Base-by-base conservation (phyloP, 2,329 filamentous ascomycete genomes). In the Venturia nashicola region DNA sequence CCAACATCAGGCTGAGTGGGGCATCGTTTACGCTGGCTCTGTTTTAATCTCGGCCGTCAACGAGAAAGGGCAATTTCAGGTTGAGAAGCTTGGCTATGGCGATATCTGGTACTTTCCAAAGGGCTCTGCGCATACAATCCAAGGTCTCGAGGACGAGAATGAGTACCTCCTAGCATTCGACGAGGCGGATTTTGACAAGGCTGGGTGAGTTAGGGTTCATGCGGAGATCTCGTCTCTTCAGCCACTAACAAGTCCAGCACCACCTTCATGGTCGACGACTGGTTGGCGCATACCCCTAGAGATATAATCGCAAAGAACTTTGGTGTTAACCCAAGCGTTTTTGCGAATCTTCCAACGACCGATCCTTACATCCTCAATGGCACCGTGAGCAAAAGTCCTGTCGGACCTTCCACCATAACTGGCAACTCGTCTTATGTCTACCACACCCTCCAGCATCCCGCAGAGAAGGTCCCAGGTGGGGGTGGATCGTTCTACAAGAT, bases 71-170 rank as follows among this genome's bases (percentile, higher is more conserved):
- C 71, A 78, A 59, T 81, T 82, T 69, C 76, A 83, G 68, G 76
- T 79, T 34, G 80, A 83, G 65, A 80, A 78, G 64, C 79, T 86
- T 14, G 78, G 78, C 60, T 83, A 80, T 59, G 85, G 86, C 18
- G 86, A 88, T 65, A 82, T 87, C 59, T 88, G 85, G 84, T 87
- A 87, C 70, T 87, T 87, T 68, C 85, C 85, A 39, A 86, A 87
- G 71, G 86, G 86, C 3, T 77, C 79, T 3, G 83, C 83, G 0
- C 86, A 88, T 61, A 84, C 83, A 0, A 75, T 88, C 0, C 85
- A 88, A 68, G 83, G 84, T 0, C 77, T 88, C 0, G 83, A 81
- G 1, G 85, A 87, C 11, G 81, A 87, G 70, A 88, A 87, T 65
- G 86, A 88, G 71, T 88, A 83, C 67, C 78, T 89, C 12, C 77